Evolutionary conservation across 2,329 filamentous ascomycete genomes (phyloP).

Genomic region (Truncatella angustata): DNA sequence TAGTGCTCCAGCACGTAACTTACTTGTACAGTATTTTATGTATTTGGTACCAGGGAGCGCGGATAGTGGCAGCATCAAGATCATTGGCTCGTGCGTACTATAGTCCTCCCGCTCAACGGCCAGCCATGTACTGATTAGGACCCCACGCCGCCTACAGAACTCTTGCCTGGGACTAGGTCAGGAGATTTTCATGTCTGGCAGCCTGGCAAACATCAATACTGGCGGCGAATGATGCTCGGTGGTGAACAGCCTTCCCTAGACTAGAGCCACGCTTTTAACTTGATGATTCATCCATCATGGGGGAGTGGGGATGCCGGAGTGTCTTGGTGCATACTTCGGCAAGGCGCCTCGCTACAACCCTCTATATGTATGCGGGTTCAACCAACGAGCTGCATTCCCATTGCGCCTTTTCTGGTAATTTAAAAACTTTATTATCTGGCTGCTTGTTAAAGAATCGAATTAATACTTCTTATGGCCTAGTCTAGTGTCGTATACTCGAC

Average conservation of each 20-base stretch:
- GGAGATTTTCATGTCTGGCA: neutral
- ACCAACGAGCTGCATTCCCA: neutral
- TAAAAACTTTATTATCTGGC: neutral
- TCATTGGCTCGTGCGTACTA: neutral
- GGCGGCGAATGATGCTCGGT: neutral
- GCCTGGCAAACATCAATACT: neutral
- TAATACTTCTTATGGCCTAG: too few relatives aligned
- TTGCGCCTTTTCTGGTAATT: neutral
- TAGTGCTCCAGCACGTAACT: too few relatives aligned
- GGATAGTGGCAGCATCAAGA: neutral
- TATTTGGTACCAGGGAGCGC: too few relatives aligned
- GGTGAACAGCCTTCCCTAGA: neutral
- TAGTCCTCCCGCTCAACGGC: neutral
- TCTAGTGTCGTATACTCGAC: too few relatives aligned
- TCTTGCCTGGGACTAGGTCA: neutral
- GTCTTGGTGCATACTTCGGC: neutral
- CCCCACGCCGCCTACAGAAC: too few relatives aligned
- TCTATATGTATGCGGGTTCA: neutral
- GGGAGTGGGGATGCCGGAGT: neutral
- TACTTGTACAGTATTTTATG: too few relatives aligned
- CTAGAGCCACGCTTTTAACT: neutral
- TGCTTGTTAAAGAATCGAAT: too few relatives aligned
- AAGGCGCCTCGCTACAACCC: neutral
- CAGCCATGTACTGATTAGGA: too few relatives aligned
- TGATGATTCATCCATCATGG: constrained; percentile 2